phyloP scores from a whole-genome alignment of 2,329 filamentous ascomycete species.

The Mollisia scopiformis region DNA sequence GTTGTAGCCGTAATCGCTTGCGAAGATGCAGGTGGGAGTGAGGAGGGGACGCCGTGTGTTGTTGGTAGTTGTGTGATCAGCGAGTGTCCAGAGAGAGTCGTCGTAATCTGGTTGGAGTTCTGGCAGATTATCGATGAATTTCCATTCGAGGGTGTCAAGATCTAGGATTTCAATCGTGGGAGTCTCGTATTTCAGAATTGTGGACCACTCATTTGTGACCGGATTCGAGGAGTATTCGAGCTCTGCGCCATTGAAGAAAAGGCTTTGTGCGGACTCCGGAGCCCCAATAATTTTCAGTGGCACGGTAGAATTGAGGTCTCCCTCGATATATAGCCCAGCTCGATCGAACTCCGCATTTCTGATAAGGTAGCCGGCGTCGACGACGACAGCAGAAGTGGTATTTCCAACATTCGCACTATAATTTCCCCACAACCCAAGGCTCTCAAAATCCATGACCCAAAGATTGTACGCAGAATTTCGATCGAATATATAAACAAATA shows the following conservation, averaged over 20 bases:
- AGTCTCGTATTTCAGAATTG: slow-evolving; percentile 49
- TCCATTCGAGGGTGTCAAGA: slow-evolving; percentile 62
- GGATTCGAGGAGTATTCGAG: slow-evolving; percentile 32
- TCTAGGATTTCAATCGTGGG: slow-evolving; percentile 59
- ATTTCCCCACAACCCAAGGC: slow-evolving; percentile 40
- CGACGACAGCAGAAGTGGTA: slow-evolving; percentile 52
- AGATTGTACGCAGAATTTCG: slow-evolving; percentile 65
- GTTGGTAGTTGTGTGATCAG: slow-evolving; percentile 18
- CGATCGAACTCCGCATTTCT: slow-evolving; percentile 65
- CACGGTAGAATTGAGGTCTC: slow-evolving; percentile 68
- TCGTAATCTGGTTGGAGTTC: slow-evolving; percentile 65
- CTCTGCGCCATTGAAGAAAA: slow-evolving; percentile 36
- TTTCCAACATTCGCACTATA: slow-evolving; percentile 37
- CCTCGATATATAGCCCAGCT: slow-evolving; percentile 60
- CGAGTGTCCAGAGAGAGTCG: slow-evolving; percentile 68
- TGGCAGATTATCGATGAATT: slow-evolving; percentile 69
- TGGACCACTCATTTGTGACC: slow-evolving; percentile 44
- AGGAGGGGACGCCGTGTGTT: slow-evolving; percentile 31
- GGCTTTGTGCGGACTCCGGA: slow-evolving; percentile 44
- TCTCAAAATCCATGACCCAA: slow-evolving; percentile 50
- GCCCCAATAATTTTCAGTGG: slow-evolving; percentile 63
- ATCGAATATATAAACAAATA: slow-evolving; percentile 43
- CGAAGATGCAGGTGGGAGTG: slow-evolving; percentile 63
- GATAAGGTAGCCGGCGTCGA: slow-evolving; percentile 65
- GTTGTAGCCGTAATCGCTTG: slow-evolving; percentile 73